phyloP scores from a whole-genome alignment of 345 rosid genomes.

The Citrus trifoliata region DNA sequence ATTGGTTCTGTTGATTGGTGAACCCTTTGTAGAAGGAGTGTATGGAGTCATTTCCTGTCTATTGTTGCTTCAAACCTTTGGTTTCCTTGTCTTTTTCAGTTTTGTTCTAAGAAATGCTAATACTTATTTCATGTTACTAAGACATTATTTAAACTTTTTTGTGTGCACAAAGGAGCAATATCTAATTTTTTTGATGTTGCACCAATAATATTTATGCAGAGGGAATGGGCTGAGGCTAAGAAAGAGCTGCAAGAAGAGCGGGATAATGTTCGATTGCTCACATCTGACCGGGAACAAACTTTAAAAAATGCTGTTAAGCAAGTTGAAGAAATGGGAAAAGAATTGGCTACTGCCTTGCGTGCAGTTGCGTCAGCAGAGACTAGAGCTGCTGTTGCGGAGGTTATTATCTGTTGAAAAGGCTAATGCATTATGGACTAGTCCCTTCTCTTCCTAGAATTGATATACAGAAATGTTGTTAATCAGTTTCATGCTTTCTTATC shows the following conservation, averaged over 20 bases:
- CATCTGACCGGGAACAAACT: conserved; percentile 63
- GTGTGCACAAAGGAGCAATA: not conserved
- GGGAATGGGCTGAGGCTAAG: conserved; percentile 96
- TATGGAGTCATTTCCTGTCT: not conserved
- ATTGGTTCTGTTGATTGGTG: not conserved
- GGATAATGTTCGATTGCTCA: conserved; percentile 57
- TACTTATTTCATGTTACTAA: not conserved
- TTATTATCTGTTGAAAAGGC: conserved; percentile 18
- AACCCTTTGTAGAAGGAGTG: not conserved
- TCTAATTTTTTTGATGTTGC: not conserved
- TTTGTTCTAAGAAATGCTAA: not conserved
- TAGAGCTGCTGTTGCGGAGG: conserved; percentile 92
- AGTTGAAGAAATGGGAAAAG: conserved; percentile 81
- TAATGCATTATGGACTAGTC: conserved; percentile 5
- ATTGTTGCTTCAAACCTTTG: not conserved
- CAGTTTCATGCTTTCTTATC: not conserved
- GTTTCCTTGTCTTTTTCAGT: not conserved
- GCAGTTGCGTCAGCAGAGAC: conserved; percentile 80
- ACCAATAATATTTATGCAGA: conserved; percentile 36
- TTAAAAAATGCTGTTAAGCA: conserved; percentile 75
- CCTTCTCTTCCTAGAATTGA: not conserved
- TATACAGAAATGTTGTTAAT: not conserved
- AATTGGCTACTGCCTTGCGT: conserved; percentile 67
- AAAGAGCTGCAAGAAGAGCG: conserved; percentile 82
- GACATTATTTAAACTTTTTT: not conserved